phyloP scores from a whole-genome alignment of 2,329 filamentous ascomycete species.

The Fusarium circinatum region DNA sequence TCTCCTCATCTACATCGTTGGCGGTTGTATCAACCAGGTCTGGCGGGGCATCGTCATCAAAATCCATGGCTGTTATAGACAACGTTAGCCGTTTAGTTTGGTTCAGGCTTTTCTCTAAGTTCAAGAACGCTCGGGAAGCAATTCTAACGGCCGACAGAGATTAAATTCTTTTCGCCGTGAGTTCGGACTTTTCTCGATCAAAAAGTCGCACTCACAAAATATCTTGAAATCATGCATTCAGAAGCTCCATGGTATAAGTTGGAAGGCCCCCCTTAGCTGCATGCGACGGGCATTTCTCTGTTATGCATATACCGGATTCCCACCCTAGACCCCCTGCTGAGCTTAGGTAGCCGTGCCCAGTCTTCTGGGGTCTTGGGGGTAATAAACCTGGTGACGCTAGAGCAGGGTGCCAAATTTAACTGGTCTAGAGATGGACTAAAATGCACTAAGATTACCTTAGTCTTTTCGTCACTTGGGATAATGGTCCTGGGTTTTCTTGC shows the following conservation, averaged over 20 bases:
- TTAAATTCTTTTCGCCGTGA: neutral
- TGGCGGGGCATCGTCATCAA: slow-evolving; percentile 74
- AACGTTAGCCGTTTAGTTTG: neutral
- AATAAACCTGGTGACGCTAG: neutral
- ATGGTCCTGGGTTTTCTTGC: neutral
- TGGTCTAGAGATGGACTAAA: neutral
- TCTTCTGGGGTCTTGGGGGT: neutral
- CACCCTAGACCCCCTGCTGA: neutral
- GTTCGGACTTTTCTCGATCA: neutral
- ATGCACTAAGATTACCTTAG: neutral
- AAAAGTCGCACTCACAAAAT: neutral
- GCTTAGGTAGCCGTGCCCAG: slow-evolving; percentile 20
- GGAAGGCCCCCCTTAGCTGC: slow-evolving; percentile 38
- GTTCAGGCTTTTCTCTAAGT: neutral
- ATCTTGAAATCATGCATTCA: slow-evolving; percentile 1
- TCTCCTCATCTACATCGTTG: slow-evolving; percentile 58
- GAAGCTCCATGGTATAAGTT: slow-evolving; percentile 14
- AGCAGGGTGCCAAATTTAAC: neutral
- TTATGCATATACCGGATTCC: slow-evolving; percentile 41
- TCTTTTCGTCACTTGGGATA: neutral
- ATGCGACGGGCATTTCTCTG: neutral
- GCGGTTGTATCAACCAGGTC: slow-evolving; percentile 64
- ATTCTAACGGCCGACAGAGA: neutral
- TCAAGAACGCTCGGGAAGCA: no score
- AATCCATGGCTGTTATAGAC: slow-evolving; percentile 60